These are phyloP conservation scores for Neofusicoccum ribis DNA, from an alignment of 2,329 filamentous ascomycete species.

Conservation along the genomic window DNA sequence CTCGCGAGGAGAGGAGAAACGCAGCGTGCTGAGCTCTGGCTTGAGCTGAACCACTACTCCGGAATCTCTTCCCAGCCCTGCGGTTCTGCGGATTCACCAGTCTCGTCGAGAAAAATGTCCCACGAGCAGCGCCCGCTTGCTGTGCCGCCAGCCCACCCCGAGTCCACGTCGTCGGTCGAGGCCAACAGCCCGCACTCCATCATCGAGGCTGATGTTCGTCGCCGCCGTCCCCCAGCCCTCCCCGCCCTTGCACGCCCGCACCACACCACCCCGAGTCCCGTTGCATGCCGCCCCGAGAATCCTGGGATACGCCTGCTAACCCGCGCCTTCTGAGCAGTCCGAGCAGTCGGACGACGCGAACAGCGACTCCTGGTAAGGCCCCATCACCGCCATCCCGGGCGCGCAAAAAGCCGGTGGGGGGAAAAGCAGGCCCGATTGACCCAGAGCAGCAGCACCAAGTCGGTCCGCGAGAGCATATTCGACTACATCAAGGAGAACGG, in stretches of 20 bases:
- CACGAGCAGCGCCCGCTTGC: constrained; percentile 11
- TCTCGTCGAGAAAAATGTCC: constrained; percentile 15
- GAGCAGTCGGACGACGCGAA: constrained; percentile 11
- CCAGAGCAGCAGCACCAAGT: constrained; percentile 27
- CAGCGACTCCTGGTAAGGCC: not conserved
- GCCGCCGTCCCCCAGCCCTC: not conserved
- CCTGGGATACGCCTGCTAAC: constrained; percentile 16
- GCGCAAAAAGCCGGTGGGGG: not conserved
- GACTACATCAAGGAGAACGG: constrained; percentile 43
- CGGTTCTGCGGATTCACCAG: constrained; percentile 12
- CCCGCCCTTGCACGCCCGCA: constrained; percentile 5
- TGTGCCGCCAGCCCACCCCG: constrained; percentile 1
- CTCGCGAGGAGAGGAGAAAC: not conserved
- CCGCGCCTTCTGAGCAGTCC: not conserved
- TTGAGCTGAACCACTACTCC: constrained; percentile 12
- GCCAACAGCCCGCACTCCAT: constrained; percentile 12
- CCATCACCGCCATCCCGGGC: not conserved
- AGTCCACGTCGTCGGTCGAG: constrained; percentile 9
- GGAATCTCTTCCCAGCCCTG: constrained; percentile 17
- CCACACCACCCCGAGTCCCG: constrained; percentile 7
- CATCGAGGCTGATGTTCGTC: constrained; percentile 18
- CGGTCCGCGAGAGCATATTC: constrained; percentile 41
- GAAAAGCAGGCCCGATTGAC: constrained; percentile 2
- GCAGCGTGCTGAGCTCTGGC: constrained; percentile 1
- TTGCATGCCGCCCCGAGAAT: constrained; percentile 10